A percentile compares a stretch with the other conserved stretches of the same genome.
These are phyloP conservation scores for Paspalum notatum DNA, from an alignment of 176 grass and related monocot species.

Conservation along the genomic window DNA sequence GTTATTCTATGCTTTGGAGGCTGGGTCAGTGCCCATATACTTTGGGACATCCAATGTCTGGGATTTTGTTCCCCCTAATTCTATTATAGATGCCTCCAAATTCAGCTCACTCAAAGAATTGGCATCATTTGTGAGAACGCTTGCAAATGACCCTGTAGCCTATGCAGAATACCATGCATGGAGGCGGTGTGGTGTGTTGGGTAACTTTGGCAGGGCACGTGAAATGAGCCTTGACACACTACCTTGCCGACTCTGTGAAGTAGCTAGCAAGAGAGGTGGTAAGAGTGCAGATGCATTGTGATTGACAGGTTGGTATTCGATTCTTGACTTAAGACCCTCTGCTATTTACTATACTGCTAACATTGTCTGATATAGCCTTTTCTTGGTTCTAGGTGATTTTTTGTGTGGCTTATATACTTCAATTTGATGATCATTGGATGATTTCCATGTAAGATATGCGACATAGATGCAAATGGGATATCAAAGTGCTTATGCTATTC, in stretches of 20 bases:
- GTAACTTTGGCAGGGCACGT: slow-evolving; percentile 75
- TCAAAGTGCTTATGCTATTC: slow-evolving; percentile 1
- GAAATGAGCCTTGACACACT: slow-evolving; percentile 82
- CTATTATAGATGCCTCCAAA: slow-evolving; percentile 84
- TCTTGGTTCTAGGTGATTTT: slow-evolving; percentile 36
- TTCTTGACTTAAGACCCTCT: neutral
- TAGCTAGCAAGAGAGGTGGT: slow-evolving; percentile 73
- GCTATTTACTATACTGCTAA: neutral
- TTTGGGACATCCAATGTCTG: slow-evolving; percentile 87
- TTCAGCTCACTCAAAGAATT: slow-evolving; percentile 72
- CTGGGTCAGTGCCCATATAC: slow-evolving; percentile 89
- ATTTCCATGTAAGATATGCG: slow-evolving; percentile 1
- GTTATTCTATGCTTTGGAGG: slow-evolving; percentile 84
- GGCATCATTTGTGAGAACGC: slow-evolving; percentile 67
- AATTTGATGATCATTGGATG: neutral
- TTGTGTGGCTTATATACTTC: slow-evolving; percentile 13
- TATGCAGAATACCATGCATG: slow-evolving; percentile 93
- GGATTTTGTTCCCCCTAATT: slow-evolving; percentile 90
- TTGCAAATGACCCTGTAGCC: slow-evolving; percentile 79
- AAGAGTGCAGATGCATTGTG: slow-evolving; percentile 61
- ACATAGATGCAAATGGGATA: slow-evolving; percentile 22
- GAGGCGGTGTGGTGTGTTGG: slow-evolving; percentile 80
- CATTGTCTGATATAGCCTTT: slow-evolving; percentile 17
- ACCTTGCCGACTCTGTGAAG: slow-evolving; percentile 83
- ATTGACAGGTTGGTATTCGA: slow-evolving; percentile 41